Percentiles rank a stretch among this genome's conserved stretches.
Evolutionary conservation across 345 rosid species (phyloP).

Genomic region (Hypericum perforatum): DNA sequence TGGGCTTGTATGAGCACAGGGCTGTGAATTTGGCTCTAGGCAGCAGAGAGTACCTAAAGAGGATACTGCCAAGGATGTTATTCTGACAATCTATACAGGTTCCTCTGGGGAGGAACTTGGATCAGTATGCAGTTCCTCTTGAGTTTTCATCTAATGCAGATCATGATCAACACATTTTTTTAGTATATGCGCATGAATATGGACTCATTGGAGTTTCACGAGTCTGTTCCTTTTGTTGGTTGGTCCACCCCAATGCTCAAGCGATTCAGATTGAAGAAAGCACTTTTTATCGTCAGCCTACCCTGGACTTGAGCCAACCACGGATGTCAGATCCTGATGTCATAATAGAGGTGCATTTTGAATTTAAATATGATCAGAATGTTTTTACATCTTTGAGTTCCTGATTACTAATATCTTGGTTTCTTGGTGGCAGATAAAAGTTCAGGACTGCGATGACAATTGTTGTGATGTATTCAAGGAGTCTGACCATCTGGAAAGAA

Average conservation of each 20-base stretch:
- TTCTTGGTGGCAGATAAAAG: slow-evolving; percentile 40
- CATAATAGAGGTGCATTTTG: slow-evolving; percentile 47
- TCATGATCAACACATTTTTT: not conserved
- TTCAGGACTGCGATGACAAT: slow-evolving; percentile 36
- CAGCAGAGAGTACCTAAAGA: slow-evolving; percentile 12
- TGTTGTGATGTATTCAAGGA: slow-evolving; percentile 19
- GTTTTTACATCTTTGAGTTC: slow-evolving; percentile 7
- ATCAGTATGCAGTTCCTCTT: slow-evolving; percentile 14
- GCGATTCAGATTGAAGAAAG: slow-evolving; percentile 51
- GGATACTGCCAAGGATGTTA: slow-evolving; percentile 12
- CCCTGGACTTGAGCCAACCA: slow-evolving; percentile 30
- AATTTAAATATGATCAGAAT: slow-evolving; percentile 5
- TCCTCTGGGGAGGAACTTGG: slow-evolving; percentile 12
- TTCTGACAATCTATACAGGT: slow-evolving; percentile 13
- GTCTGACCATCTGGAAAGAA: slow-evolving; percentile 13
- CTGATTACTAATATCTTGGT: slow-evolving; percentile 12
- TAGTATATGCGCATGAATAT: not conserved
- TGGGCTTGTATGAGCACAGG: slow-evolving; percentile 15
- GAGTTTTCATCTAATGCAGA: no score
- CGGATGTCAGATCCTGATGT: slow-evolving; percentile 46
- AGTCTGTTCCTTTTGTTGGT: not conserved
- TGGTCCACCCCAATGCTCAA: slow-evolving; percentile 41
- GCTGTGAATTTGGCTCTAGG: slow-evolving; percentile 12
- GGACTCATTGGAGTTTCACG: slow-evolving; percentile 2
- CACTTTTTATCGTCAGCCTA: slow-evolving; percentile 42